Evolutionary conservation across 2,329 filamentous ascomycete species (phyloP), one percentile per base, ranked within the genome.

Genomic region (Nemania sp.): DNA sequence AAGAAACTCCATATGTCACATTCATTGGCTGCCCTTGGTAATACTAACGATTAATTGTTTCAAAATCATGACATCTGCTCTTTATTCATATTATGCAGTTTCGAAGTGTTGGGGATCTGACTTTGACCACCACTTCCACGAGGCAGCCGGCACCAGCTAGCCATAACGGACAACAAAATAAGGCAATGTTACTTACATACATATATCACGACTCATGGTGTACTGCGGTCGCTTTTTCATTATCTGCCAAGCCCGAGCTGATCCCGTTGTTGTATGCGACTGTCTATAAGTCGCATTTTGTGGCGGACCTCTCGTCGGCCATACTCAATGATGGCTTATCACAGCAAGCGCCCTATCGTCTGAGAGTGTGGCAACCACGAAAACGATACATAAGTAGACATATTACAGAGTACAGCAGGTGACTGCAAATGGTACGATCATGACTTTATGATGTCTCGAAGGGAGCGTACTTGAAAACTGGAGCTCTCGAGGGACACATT

Each of bases 261-360:
- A 39, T 31, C 5, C 7, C 11, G n/a, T 48, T 14, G 28, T 41
- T 22, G 22, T 24, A 24, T 26, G 14, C 11, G 39, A 41, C 12
- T 41, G 22, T 8, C 20, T 19, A 41, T 31, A 11, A 20, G 22
- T 46, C 20, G 17, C 19, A 41, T 36, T 42, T 19, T 9, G 19
- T 46, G 36, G 49, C 42, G 37, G 24, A 22, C 6, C 23, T 19
- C 26, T 36, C n/a, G 26, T 40, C 36, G 33, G 19, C 30, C 23
- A 17, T 33, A 33, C 30, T 47, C 6, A 12, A 12, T 17, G 26
- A 7, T 19, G 20, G 26, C 45, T 40, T 40, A 41, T 5, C 17
- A 19, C 17, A 50, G 34, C 26, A 34, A 40, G 46, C 9, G 37
- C 19, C n/a, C 37, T 50, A 39, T 46, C n/a, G 9, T 31, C 4